Percentiles rank a stretch among this genome's conserved stretches.
These are phyloP conservation scores for Podaxis sp. DNA, from an alignment of 768 basidiomycete species.

Conservation along the genomic window DNA sequence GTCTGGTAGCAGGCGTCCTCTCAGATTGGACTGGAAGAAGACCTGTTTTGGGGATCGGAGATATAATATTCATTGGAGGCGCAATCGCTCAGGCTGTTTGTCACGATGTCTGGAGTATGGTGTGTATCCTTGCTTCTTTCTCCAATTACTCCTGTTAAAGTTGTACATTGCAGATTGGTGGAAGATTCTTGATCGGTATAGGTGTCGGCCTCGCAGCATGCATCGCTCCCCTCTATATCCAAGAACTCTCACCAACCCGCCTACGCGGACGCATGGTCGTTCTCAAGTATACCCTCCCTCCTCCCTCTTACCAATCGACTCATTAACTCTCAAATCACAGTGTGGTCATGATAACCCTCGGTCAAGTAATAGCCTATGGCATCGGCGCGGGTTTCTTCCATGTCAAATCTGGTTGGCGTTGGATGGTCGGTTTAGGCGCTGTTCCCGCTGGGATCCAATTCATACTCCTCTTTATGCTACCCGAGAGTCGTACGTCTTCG, in stretches of 20 bases:
- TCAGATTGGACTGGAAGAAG: constrained; percentile 71
- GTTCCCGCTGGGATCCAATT: constrained; percentile 66
- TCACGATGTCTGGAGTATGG: constrained; percentile 70
- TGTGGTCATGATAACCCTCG: constrained; percentile 77
- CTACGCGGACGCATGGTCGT: constrained; percentile 77
- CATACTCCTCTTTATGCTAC: constrained; percentile 56
- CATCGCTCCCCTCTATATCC: constrained; percentile 78
- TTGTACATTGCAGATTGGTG: constrained; percentile 43
- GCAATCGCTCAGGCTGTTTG: constrained; percentile 69
- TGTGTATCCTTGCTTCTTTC: constrained; percentile 19
- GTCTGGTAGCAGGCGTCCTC: constrained; percentile 60
- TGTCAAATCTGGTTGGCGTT: constrained; percentile 66
- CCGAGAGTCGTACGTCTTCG: constrained; percentile 67
- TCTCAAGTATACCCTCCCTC: constrained; percentile 39
- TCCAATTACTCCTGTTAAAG: neutral
- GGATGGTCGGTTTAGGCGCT: constrained; percentile 78
- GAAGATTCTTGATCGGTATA: constrained; percentile 70
- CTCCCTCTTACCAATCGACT: neutral
- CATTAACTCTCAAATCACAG: constrained; percentile 14
- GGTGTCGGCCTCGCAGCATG: constrained; percentile 76
- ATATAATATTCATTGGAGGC: constrained; percentile 70
- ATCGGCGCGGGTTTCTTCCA: constrained; percentile 65
- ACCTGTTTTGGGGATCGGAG: constrained; percentile 60
- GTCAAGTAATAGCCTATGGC: constrained; percentile 77
- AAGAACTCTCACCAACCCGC: constrained; percentile 74